Evolutionary conservation across 495 filamentous ascomycete genomes (phyloP), one percentile per base, ranked within the genome.

Genomic region (Xylaria intraflava): DNA sequence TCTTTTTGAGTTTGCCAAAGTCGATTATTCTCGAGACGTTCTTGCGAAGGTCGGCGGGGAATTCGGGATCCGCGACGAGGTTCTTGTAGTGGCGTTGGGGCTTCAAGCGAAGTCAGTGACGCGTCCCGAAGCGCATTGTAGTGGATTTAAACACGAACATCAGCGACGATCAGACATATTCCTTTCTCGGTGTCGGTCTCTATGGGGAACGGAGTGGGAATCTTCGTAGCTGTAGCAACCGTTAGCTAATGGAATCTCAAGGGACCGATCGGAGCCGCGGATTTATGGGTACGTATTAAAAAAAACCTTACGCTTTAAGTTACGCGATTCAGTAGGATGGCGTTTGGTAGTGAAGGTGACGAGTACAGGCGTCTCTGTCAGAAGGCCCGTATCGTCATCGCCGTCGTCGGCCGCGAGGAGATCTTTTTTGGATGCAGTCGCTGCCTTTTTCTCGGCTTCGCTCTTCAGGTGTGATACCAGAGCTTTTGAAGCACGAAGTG

Each of bases 21-120:
- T 87, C 86, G 58, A 98, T 86, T 23, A 97, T 84, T 47, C 86
- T 78, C 27, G 82, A 86, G 59, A 98, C 87, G 51, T 83, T 81
- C 58, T 81, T 78, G 57, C 81, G 77, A 30, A 94, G 76, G 7
- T 78, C 76, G 49, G 81, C 68, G 5, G 92, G 90, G 71, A 95
- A 93, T 16, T 85, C 75, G 22, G 83, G 75, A 57, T 85, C 76
- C 31, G 82, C 81, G 57, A 95, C 77, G 46, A 90, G 74, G 70
- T 97, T 88, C 76, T 96, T 97, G 75, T 90, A 91, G 17, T 77
- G 72, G 46, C 92, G 84, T 75, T 96, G 90, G 11, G 93, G 93
- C 64, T 95, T 48, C 17, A 12, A n/a, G 16, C 8, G 24, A n/a
- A 40, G 38, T 55, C 29, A 86, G 58, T 27, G 36, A 29, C 16